These are phyloP conservation scores for Pyrenula massariospora DNA, from an alignment of 495 filamentous ascomycete genomes.

Conservation along the genomic window DNA sequence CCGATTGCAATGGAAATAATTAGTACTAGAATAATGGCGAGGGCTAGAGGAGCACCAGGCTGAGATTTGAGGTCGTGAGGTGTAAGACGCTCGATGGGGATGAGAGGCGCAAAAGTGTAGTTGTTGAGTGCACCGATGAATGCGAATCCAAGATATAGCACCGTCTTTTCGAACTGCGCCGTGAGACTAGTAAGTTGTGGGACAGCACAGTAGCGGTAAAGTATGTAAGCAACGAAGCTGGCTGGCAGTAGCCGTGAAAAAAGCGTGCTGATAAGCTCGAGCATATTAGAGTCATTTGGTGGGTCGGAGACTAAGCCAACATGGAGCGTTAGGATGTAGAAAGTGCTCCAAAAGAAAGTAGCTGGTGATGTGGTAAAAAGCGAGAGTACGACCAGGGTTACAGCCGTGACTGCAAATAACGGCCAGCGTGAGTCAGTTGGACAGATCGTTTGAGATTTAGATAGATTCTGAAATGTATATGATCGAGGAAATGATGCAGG, in stretches of 20 bases:
- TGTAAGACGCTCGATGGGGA: constrained; percentile 71
- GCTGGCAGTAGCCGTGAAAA: constrained; percentile 68
- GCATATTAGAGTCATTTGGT: constrained; percentile 40
- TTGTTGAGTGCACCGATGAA: constrained; percentile 78
- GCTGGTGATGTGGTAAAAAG: constrained; percentile 57
- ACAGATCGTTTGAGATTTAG: constrained; percentile 26
- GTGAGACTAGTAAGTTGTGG: constrained; percentile 43
- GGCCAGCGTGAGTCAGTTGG: constrained; percentile 58
- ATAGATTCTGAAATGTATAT: constrained; percentile 49
- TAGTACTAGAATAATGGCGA: constrained; percentile 53
- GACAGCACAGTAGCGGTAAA: constrained; percentile 56
- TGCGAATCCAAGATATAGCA: constrained; percentile 61
- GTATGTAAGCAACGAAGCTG: constrained; percentile 59
- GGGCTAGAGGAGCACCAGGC: constrained; percentile 61
- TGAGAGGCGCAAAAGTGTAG: constrained; percentile 66
- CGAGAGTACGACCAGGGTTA: constrained; percentile 53
- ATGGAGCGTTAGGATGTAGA: constrained; percentile 64
- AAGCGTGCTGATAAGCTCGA: constrained; percentile 54
- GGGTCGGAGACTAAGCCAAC: constrained; percentile 72
- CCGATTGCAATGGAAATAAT: constrained; percentile 46
- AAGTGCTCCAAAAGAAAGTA: constrained; percentile 61
- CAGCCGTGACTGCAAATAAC: constrained; percentile 59
- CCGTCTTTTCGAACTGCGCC: constrained; percentile 57
- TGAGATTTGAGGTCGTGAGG: constrained; percentile 64
- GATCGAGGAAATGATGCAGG: constrained; percentile 68